Percentiles rank a stretch among this genome's conserved stretches.
Conservation (phyloP, 2,329 filamentous ascomycete genomes). For the Karstenula rhodostoma region DNA sequence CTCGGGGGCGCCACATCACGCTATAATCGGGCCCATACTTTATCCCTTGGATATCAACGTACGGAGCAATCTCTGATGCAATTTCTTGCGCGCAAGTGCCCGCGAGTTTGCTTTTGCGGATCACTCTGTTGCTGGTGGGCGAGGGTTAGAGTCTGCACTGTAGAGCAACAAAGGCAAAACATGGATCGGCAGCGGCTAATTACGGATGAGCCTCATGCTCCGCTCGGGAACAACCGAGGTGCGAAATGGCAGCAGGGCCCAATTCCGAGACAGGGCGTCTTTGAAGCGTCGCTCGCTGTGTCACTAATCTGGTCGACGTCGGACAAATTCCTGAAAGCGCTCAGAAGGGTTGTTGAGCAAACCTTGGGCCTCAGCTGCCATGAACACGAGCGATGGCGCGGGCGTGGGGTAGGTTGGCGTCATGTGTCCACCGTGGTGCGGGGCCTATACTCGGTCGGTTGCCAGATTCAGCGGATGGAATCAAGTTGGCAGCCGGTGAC, state of each 20-base stretch:
- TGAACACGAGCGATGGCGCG: background rate
- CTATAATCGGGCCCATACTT: slow-evolving; percentile 5
- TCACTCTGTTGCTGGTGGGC: background rate
- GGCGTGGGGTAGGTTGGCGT: slow-evolving; percentile 11
- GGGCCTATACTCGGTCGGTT: background rate
- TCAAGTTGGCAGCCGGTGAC: background rate
- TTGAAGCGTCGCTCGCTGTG: background rate
- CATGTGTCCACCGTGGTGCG: slow-evolving; percentile 5
- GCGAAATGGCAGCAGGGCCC: background rate
- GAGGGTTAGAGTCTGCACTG: background rate
- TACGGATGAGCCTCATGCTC: background rate
- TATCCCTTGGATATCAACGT: background rate
- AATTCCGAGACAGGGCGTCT: background rate
- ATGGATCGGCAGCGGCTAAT: background rate
- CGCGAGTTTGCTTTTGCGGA: background rate
- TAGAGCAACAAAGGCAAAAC: no score
- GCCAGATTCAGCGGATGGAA: slow-evolving; percentile 1
- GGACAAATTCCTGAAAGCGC: background rate
- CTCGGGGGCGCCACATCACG: slow-evolving; percentile 13
- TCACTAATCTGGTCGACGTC: background rate
- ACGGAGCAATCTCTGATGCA: background rate
- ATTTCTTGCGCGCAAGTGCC: background rate
- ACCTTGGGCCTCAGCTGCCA: slow-evolving; percentile 1
- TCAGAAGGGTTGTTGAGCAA: background rate
- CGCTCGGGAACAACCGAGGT: slow-evolving; percentile 10